Conservation (phyloP, 768 basidiomycete species). For the Clitopilus passeckerianus region DNA sequence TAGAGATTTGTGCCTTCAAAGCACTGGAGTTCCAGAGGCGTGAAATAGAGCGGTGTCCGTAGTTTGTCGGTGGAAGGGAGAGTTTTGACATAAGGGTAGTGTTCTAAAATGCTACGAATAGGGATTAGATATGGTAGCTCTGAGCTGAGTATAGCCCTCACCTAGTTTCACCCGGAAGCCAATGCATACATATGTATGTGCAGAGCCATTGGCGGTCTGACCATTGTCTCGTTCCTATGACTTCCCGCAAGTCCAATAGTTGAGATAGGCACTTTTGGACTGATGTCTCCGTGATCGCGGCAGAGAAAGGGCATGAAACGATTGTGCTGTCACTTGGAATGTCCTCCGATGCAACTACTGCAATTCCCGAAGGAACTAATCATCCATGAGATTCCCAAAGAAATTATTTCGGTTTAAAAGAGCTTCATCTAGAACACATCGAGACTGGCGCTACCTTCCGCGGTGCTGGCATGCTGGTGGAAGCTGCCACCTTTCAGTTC, state of each 20-base stretch:
- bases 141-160: slow-evolving; percentile 7
- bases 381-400: neutral
- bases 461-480: slow-evolving; percentile 38
- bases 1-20: slow-evolving; percentile 79
- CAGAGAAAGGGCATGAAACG: slow-evolving; percentile 62
- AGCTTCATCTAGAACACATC: neutral
- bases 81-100: slow-evolving; percentile 61
- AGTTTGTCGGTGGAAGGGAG: slow-evolving; percentile 57
- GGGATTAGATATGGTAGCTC: neutral
- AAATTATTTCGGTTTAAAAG: neutral
- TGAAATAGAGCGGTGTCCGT: slow-evolving; percentile 73
- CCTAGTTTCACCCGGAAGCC: slow-evolving; percentile 39
- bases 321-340: slow-evolving; percentile 48
- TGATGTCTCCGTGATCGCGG: slow-evolving; percentile 55
- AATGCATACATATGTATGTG: slow-evolving; percentile 63
- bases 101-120: slow-evolving; percentile 11
- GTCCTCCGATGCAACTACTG: slow-evolving; percentile 42
- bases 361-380: slow-evolving; percentile 40
- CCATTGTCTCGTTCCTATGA: slow-evolving; percentile 31
- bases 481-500: slow-evolving; percentile 42
- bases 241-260: slow-evolving; percentile 25
- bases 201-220: slow-evolving; percentile 65
- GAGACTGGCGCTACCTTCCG: slow-evolving; percentile 33
- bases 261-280: slow-evolving; percentile 38
- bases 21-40: slow-evolving; percentile 50